A percentile compares a stretch with the other conserved stretches of the same genome.
Conservation (phyloP, 2,329 filamentous ascomycete genomes). For the Phaeophleospora eucalypticola region DNA sequence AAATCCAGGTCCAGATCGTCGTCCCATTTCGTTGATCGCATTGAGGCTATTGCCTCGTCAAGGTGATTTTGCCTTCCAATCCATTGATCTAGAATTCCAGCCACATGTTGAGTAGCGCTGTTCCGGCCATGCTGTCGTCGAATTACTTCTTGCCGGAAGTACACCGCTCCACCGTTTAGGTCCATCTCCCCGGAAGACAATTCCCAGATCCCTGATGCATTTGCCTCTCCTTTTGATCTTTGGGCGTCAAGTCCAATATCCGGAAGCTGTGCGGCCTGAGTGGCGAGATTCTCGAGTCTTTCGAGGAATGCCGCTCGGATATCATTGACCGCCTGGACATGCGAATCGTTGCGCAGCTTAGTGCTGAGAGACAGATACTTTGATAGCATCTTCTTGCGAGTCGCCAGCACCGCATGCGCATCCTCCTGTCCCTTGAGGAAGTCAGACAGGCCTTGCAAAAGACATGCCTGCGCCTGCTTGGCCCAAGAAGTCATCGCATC, state of each 20-base stretch:
- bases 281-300: constrained; percentile 20
- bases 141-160: constrained; percentile 66
- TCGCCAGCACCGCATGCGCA: constrained; percentile 19
- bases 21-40: constrained; percentile 69
- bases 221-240: neutral
- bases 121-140: constrained; percentile 69
- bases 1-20: constrained; percentile 67
- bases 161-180: constrained; percentile 31
- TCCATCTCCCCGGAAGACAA: constrained; percentile 25
- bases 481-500: constrained; percentile 62
- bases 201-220: constrained; percentile 21
- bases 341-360: constrained; percentile 15
- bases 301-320: constrained; percentile 22
- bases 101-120: constrained; percentile 58
- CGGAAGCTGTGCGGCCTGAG: constrained; percentile 11
- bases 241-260: constrained; percentile 5
- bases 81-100: constrained; percentile 68
- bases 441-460: constrained; percentile 21
- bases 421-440: constrained; percentile 19
- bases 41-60: constrained; percentile 57
- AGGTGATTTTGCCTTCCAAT: constrained; percentile 66
- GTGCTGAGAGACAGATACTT: constrained; percentile 26
- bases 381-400: constrained; percentile 26
- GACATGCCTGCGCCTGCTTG: constrained; percentile 48
- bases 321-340: constrained; percentile 17